Evolutionary conservation across 805 yeast genomes (phyloP), one percentile per base, ranked within the genome.

Genomic region (Barnettozyma sp.): DNA sequence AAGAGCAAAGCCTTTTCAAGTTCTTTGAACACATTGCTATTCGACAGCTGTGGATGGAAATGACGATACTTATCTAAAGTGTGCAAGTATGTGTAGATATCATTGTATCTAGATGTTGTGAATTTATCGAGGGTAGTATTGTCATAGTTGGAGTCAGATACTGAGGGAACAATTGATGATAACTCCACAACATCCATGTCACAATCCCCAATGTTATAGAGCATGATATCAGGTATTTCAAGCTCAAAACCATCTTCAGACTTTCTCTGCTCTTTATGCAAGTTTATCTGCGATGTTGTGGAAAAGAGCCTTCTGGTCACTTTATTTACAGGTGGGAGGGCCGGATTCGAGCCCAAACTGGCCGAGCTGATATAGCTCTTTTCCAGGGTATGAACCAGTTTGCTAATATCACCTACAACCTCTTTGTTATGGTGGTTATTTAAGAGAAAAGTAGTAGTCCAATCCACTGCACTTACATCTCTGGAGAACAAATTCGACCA

Each of bases 21-120:
- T 11, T 19, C 23, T 13, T 29, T 29, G 24, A 29, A 29, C 6
- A 24, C 15, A 7, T 16, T n/a, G 13, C 13, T 16, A 4, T n/a
- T 5, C 15, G 32, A 29, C 6, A 29, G 23, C 9, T 23, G 32
- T n/a, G 22, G 32, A 29, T 29, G 32, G 24, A 20, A 29, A 6
- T 20, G 23, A 8, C 32, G 32, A 12, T 29, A 24, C 23, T 20
- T 29, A 24, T 29, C 21, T 23, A 29, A 16, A 13, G 32, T 17
- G 12, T 10, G 6, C 14, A 29, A 13, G 22, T 29, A 29, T 13
- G 24, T 18, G 11, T 29, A 20, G 15, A 29, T 20, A 16, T 29
- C 32, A 11, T 29, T 29, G 32, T 29, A 29, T 20, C 32, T 29
- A 8, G 32, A 29, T 8, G 32, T 29, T 16, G 32, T 29, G 24